Conservation (phyloP, 2,329 filamentous ascomycete genomes). For the Hirsutella rhossiliensis region DNA sequence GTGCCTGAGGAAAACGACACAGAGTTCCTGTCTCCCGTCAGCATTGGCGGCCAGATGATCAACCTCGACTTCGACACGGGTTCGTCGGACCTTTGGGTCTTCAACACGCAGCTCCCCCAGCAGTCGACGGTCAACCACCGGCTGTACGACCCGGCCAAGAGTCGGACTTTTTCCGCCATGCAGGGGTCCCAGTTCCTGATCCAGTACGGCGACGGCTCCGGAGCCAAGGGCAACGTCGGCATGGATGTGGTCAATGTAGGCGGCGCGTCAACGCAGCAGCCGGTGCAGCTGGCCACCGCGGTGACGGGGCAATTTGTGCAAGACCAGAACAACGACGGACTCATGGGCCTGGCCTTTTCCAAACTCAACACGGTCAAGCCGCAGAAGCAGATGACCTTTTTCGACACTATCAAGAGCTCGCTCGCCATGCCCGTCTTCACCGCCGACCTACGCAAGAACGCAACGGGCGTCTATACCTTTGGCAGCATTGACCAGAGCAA, state of each 20-base stretch:
- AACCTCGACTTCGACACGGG: slow-evolving; percentile 67
- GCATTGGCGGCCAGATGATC: slow-evolving; percentile 56
- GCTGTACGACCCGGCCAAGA: slow-evolving; percentile 24
- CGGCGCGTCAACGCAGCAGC: slow-evolving; percentile 48
- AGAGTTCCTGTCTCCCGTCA: slow-evolving; percentile 56
- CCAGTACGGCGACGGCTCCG: slow-evolving; percentile 56
- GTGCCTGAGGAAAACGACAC: slow-evolving; percentile 50
- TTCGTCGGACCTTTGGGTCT: slow-evolving; percentile 64
- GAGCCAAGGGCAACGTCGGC: slow-evolving; percentile 51
- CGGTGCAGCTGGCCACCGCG: slow-evolving; percentile 52
- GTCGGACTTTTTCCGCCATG: slow-evolving; percentile 19
- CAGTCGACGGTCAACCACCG: slow-evolving; percentile 29
- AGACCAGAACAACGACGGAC: slow-evolving; percentile 52
- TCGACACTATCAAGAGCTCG: slow-evolving; percentile 52
- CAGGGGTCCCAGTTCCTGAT: slow-evolving; percentile 45
- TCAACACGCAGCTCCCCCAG: slow-evolving; percentile 46
- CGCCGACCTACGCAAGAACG: slow-evolving; percentile 47
- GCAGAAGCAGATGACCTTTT: slow-evolving; percentile 56
- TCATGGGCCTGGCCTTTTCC: slow-evolving; percentile 57
- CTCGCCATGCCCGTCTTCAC: slow-evolving; percentile 58
- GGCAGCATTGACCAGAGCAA: slow-evolving; percentile 51
- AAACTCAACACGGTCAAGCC: slow-evolving; percentile 53
- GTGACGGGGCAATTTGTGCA: slow-evolving; percentile 46
- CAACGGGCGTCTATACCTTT: slow-evolving; percentile 56
- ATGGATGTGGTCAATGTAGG: slow-evolving; percentile 58